These are phyloP conservation scores for Macrophomina pseudophaseolina DNA, from an alignment of 2,329 filamentous ascomycete genomes.

Conservation along the genomic window DNA sequence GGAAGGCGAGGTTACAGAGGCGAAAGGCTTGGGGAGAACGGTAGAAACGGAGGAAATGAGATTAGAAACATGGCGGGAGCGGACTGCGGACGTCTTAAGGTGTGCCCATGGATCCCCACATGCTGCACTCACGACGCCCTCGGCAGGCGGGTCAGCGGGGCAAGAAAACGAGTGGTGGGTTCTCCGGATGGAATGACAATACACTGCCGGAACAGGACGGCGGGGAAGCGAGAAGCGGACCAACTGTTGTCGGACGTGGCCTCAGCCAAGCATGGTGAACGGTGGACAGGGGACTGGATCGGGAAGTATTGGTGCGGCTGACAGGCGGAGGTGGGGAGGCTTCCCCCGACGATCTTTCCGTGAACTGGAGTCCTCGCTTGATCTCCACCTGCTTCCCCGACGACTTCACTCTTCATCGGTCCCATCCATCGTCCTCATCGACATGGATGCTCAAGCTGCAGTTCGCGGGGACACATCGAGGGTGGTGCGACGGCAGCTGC, in stretches of 20 bases:
- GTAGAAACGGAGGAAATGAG: neutral
- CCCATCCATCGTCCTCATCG: no score
- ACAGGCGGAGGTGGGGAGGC: neutral
- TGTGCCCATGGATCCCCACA: neutral
- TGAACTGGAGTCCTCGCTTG: neutral
- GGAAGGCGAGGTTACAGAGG: neutral
- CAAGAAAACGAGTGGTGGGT: neutral
- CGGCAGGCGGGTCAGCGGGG: constrained; percentile 8
- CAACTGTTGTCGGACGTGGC: neutral
- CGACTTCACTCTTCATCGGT: neutral
- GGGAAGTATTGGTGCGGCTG: constrained; percentile 1
- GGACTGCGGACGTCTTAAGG: neutral
- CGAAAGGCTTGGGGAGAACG: neutral
- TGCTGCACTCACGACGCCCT: neutral
- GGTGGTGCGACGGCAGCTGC: neutral
- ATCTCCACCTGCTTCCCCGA: neutral
- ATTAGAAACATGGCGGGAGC: neutral
- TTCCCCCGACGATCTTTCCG: constrained; percentile 1
- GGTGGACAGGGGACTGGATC: neutral
- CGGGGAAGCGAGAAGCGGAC: neutral
- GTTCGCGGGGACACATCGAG: neutral
- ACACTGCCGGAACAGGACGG: neutral
- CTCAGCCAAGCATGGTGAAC: neutral
- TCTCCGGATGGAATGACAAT: neutral
- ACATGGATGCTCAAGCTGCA: no score